These are phyloP conservation scores for Talaromyces adpressus DNA, from an alignment of 495 filamentous ascomycete genomes.

Conservation along the genomic window DNA sequence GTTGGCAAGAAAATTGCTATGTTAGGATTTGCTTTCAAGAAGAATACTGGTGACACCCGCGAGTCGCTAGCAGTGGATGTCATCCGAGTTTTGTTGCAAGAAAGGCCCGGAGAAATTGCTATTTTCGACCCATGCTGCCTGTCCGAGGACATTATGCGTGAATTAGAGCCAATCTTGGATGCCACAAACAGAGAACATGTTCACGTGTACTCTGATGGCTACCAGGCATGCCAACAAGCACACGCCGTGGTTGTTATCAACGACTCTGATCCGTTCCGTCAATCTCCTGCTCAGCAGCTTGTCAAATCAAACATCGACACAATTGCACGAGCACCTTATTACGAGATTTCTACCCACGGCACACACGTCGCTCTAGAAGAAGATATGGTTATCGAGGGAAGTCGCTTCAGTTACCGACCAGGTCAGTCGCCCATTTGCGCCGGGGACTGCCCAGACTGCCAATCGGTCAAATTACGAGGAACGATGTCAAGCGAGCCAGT, in stretches of 20 bases:
- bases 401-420: constrained; percentile 2
- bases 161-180: constrained; percentile 20
- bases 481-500: constrained; percentile 21
- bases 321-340: not conserved
- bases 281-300: constrained; percentile 7
- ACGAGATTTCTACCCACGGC: not conserved
- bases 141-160: constrained; percentile 34
- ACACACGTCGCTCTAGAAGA: not conserved
- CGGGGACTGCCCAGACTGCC: constrained; percentile 18
- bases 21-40: constrained; percentile 78
- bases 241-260: constrained; percentile 30
- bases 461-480: constrained; percentile 10
- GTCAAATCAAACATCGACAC: not conserved
- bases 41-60: constrained; percentile 70
- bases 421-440: constrained; percentile 9
- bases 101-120: constrained; percentile 55
- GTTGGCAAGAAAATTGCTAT: constrained; percentile 65
- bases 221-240: constrained; percentile 31
- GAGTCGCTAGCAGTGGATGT: constrained; percentile 66
- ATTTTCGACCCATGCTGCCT: constrained; percentile 70
- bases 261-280: constrained; percentile 29
- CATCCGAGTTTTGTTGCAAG: constrained; percentile 55
- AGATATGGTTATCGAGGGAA: not conserved
- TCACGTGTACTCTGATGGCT: constrained; percentile 26
- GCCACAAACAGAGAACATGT: constrained; percentile 13